Evolutionary conservation across 2,329 filamentous ascomycete genomes (phyloP).

Genomic region (Juglanconis oblonga): DNA sequence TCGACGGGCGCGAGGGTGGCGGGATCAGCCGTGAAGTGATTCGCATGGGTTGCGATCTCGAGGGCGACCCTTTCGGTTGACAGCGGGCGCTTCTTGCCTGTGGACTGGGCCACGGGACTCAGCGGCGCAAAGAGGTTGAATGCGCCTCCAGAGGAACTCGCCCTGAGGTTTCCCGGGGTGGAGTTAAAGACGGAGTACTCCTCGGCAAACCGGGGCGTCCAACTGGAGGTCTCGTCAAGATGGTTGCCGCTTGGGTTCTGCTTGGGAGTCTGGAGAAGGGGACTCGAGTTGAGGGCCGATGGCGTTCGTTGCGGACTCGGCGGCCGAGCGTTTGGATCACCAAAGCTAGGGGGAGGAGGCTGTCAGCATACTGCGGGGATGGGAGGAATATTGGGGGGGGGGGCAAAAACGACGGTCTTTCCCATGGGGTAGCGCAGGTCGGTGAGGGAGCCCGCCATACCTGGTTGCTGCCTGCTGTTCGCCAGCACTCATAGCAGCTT

Average conservation of each 20-base stretch:
- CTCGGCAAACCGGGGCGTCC: conserved; percentile 62
- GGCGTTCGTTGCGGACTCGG: conserved; percentile 58
- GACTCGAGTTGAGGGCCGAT: conserved; percentile 50
- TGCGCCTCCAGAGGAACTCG: conserved; percentile 33
- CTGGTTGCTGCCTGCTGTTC: conserved; percentile 51
- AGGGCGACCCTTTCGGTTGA: conserved; percentile 47
- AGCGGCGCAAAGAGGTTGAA: conserved; percentile 44
- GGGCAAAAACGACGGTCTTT: conserved; percentile 13
- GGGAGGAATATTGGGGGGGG: conserved; percentile 14
- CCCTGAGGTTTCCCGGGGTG: conserved; percentile 58
- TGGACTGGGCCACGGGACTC: conserved; percentile 33
- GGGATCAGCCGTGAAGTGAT: conserved; percentile 54
- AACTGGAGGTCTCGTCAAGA: conserved; percentile 46
- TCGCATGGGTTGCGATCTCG: conserved; percentile 59
- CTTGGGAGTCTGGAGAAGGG: conserved; percentile 56
- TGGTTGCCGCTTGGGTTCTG: conserved; percentile 41
- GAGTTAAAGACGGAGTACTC: conserved; percentile 65
- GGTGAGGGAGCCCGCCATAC: conserved; percentile 27
- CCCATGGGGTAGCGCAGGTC: conserved; percentile 4
- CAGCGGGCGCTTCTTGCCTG: conserved; percentile 47
- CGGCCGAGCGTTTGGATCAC: conserved; percentile 60
- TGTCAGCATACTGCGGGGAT: conserved; percentile 33
- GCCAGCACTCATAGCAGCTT: conserved; percentile 59
- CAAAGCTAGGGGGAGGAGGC: conserved; percentile 48
- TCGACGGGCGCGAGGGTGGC: conserved; percentile 58